These are phyloP conservation scores for Fusarium clavum DNA, from an alignment of 2,329 filamentous ascomycete species.

Conservation along the genomic window DNA sequence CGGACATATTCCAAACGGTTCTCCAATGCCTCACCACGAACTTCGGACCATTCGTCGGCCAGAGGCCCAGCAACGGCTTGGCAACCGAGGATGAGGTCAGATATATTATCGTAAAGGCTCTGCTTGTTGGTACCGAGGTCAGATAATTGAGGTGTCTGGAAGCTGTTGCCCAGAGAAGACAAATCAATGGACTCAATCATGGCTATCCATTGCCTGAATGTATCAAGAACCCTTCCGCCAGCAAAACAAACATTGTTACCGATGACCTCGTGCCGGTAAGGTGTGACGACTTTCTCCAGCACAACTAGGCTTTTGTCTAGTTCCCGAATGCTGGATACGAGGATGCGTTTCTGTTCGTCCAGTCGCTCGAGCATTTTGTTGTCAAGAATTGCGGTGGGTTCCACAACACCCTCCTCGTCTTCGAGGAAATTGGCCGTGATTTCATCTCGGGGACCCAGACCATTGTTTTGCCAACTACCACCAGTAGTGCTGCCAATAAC, in stretches of 20 bases:
- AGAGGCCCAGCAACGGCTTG: constrained; percentile 92
- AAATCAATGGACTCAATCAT: constrained; percentile 94
- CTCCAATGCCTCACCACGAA: constrained; percentile 90
- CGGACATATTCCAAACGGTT: constrained; percentile 85
- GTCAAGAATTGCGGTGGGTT: constrained; percentile 81
- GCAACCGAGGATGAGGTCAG: constrained; percentile 87
- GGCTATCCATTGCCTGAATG: constrained; percentile 89
- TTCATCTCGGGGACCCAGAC: constrained; percentile 72
- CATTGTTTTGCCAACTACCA: constrained; percentile 87
- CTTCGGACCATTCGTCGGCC: constrained; percentile 94
- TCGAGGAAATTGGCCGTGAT: constrained; percentile 87
- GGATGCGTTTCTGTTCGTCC: constrained; percentile 85
- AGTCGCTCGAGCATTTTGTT: constrained; percentile 81
- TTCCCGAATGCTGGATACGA: constrained; percentile 86
- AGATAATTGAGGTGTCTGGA: constrained; percentile 84
- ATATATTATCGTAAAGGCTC: constrained; percentile 90
- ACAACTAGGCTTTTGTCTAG: constrained; percentile 85
- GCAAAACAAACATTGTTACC: constrained; percentile 84
- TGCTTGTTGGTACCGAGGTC: constrained; percentile 95
- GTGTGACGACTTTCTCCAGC: constrained; percentile 84
- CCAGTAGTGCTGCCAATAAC: constrained; percentile 85
- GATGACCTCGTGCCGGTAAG: constrained; percentile 80
- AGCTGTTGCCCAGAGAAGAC: constrained; percentile 78
- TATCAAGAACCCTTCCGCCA: constrained; percentile 84
- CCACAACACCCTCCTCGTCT: constrained; percentile 77